Evolutionary conservation across 108 stramenopile genomes (phyloP), one percentile per base, ranked within the genome.

Genomic region (Halocafeteria seosinensis): DNA sequence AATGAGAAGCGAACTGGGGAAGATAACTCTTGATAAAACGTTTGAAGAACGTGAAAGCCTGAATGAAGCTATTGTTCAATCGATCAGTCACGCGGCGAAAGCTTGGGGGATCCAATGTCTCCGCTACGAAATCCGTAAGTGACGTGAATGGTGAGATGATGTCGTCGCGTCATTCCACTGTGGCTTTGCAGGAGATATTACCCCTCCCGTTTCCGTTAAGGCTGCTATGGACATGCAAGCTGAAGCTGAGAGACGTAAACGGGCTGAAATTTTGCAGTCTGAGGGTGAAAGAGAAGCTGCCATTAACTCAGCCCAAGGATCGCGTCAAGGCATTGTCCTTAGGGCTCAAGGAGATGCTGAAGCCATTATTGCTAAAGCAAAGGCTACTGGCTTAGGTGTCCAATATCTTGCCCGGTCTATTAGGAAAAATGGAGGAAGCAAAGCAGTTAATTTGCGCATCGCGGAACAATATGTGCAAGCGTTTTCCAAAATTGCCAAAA

Each of bases 211-310:
- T 31, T 32, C 29, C 51, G 62, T 70, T 0, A 55, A 63, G 29
- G 36, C 29, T 24, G 61, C 69, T 8, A 70, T 70, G 69, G 69
- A 70, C 36, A 50, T 70, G 64, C 69, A 70, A 37, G 64, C 64
- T 17, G 64, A 70, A 32, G 69, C 69, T 1, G 69, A 70, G 55
- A 62, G 69, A 11, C 28, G 63, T 28, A 63, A 64, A 53, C 50
- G 69, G 24, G 69, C 69, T 1, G 63, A 64, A 58, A 70, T 70
- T 34, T 37, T 64, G 5, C 32, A 63, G 42, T 29, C 62, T 12
- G 69, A 70, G 12, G 69, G 69, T 9, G 34, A 63, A 30, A 27
- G 62, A 25, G 50, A 70, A 38, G 69, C 69, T 9, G 55, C 27
- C 27, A 36, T 62, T 6, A 66, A 66, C 65, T 36, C 63, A 27